Conservation (phyloP, 345 rosid genomes). For the Theobroma cacao region DNA sequence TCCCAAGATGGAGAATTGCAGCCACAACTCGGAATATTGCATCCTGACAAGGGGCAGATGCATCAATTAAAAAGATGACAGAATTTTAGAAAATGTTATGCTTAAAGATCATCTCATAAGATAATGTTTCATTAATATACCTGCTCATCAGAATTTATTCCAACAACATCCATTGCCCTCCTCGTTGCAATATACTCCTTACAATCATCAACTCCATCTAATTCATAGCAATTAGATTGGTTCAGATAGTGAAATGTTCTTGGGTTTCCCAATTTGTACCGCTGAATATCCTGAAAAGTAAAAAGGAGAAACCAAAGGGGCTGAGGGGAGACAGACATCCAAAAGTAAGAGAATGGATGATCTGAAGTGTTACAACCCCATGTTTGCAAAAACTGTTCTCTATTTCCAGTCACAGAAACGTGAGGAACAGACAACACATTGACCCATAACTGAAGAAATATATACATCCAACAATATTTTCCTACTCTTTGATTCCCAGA, state of each 20-base stretch:
- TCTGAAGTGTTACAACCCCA: constrained; percentile 2
- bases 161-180: constrained; percentile 96
- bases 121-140: constrained; percentile 33
- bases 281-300: constrained; percentile 66
- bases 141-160: constrained; percentile 88
- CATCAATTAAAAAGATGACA: constrained; percentile 3
- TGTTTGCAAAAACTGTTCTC: neutral
- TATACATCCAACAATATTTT: neutral
- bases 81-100: constrained; percentile 5
- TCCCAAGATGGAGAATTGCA: constrained; percentile 92
- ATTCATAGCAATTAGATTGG: constrained; percentile 84
- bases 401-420: neutral
- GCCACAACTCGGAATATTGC: constrained; percentile 92
- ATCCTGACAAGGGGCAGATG: constrained; percentile 45
- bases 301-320: constrained; percentile 13
- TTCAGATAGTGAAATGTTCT: constrained; percentile 90
- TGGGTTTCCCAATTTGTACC: constrained; percentile 77
- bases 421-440: neutral
- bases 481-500: neutral
- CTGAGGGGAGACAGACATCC: constrained; percentile 1
- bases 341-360: neutral
- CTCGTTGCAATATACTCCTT: constrained; percentile 82
- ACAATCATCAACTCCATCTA: constrained; percentile 80
- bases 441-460: neutral
- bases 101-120: constrained; percentile 9